phyloP scores from a whole-genome alignment of 805 yeast species.

The Jamesozyma hellenica region DNA sequence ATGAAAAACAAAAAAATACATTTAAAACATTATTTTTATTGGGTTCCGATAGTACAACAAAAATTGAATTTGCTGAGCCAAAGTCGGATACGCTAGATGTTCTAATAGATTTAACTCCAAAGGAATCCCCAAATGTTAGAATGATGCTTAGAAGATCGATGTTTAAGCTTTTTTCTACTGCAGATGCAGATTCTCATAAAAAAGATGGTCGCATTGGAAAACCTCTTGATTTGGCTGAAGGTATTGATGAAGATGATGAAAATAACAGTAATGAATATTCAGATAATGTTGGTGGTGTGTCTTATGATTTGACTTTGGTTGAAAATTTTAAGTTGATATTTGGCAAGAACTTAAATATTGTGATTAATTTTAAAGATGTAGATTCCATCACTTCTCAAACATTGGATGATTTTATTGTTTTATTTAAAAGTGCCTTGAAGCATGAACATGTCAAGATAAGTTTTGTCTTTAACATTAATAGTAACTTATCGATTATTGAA shows the following conservation, averaged over 20 bases:
- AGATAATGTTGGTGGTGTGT: slow-evolving; percentile 11
- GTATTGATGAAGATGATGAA: slow-evolving; percentile 1
- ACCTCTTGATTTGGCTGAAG: slow-evolving; percentile 3
- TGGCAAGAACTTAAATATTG: slow-evolving; percentile 20
- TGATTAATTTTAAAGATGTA: slow-evolving; percentile 27
- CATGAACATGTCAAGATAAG: slow-evolving; percentile 20
- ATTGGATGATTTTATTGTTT: slow-evolving; percentile 21
- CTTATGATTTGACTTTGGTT: slow-evolving; percentile 27
- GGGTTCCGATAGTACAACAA: slow-evolving; percentile 37
- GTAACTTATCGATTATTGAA: slow-evolving; percentile 27
- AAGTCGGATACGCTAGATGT: slow-evolving; percentile 14
- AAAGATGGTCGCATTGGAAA: background rate
- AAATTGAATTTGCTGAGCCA: slow-evolving; percentile 27
- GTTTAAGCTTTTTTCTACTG: slow-evolving; percentile 23
- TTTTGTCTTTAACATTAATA: slow-evolving; percentile 25
- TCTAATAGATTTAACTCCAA: slow-evolving; percentile 30
- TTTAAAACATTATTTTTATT: slow-evolving; percentile 33
- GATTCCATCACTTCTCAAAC: slow-evolving; percentile 24
- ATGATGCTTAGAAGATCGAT: slow-evolving; percentile 30
- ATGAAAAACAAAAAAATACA: slow-evolving; percentile 3
- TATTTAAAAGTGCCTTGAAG: slow-evolving; percentile 22
- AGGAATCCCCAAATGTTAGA: slow-evolving; percentile 31
- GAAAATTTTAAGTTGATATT: slow-evolving; percentile 23
- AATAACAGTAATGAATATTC: slow-evolving; percentile 1
- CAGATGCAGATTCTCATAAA: slow-evolving; percentile 12